Percentiles rank a stretch among this genome's conserved stretches.
These are phyloP conservation scores for Penicillium malachiteum DNA, from an alignment of 495 filamentous ascomycete species.

Conservation along the genomic window DNA sequence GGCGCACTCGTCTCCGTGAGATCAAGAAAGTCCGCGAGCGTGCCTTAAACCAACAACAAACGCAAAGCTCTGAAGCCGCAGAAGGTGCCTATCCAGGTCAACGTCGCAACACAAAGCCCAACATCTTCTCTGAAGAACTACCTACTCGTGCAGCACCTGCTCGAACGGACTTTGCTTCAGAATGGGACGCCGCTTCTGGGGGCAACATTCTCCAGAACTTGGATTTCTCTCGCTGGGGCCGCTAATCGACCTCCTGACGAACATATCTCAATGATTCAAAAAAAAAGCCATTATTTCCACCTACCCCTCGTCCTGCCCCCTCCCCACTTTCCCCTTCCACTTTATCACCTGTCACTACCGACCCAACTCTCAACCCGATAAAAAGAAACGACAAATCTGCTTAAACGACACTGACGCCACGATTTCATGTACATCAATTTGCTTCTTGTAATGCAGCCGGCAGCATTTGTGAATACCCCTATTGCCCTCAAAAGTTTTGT, in stretches of 20 bases:
- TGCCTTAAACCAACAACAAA: slow-evolving; percentile 34
- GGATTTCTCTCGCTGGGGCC: slow-evolving; percentile 47
- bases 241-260: slow-evolving; percentile 11
- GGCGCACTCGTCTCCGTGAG: slow-evolving; percentile 81
- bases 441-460: slow-evolving; percentile 22
- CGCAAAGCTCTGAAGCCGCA: slow-evolving; percentile 28
- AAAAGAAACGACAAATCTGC: slow-evolving; percentile 4
- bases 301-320: neutral
- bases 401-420: slow-evolving; percentile 13
- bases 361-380: neutral
- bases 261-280: neutral
- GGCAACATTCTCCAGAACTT: slow-evolving; percentile 41
- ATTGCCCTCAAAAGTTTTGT: slow-evolving; percentile 30
- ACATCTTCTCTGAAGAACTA: slow-evolving; percentile 45
- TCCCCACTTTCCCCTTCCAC: neutral
- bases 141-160: slow-evolving; percentile 26
- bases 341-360: neutral
- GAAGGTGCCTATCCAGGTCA: slow-evolving; percentile 43
- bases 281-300: slow-evolving; percentile 2
- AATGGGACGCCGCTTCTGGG: slow-evolving; percentile 45
- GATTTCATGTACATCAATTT: slow-evolving; percentile 37
- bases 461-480: slow-evolving; percentile 40
- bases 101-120: slow-evolving; percentile 48
- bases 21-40: slow-evolving; percentile 78
- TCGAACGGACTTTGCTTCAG: slow-evolving; percentile 34